Evolutionary conservation across 257 asterid genomes (phyloP).

Genomic region (Petunia axillaris): DNA sequence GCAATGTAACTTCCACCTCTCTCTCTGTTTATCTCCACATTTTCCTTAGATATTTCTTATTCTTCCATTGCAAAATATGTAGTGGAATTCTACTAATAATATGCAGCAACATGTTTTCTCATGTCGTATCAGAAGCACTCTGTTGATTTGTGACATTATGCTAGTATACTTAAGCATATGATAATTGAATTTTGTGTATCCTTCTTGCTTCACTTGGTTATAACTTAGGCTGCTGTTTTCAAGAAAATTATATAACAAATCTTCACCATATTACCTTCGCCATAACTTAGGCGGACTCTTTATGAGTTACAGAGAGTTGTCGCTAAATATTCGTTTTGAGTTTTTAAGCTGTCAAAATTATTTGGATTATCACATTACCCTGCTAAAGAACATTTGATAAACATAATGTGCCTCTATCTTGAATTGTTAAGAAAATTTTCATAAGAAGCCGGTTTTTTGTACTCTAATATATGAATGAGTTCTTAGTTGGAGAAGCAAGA

Average conservation of each 20-base stretch:
- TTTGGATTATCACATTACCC: not conserved
- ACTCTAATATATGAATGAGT: not conserved
- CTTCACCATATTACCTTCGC: not conserved
- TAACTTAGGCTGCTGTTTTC: not conserved
- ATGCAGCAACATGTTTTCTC: not conserved
- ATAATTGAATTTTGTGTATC: constrained; percentile 11
- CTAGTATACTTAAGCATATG: not conserved
- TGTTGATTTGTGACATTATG: not conserved
- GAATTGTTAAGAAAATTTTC: not conserved
- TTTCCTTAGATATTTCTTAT: constrained; percentile 12
- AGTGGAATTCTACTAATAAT: constrained; percentile 6
- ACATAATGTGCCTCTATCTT: constrained; percentile 2
- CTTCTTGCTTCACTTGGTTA: constrained; percentile 3
- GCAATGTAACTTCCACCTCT: constrained; percentile 63
- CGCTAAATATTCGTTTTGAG: not conserved
- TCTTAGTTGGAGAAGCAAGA: constrained; percentile 5
- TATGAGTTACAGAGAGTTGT: not conserved
- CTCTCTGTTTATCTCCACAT: not conserved
- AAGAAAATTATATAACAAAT: not conserved
- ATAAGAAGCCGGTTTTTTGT: not conserved
- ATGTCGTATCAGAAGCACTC: not conserved
- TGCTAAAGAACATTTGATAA: not conserved
- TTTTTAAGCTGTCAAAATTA: not conserved
- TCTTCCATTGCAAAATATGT: not conserved
- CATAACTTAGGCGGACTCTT: not conserved